Evolutionary conservation across 306 rosid species (phyloP).

Genomic region (Trichosanthes truncata): DNA sequence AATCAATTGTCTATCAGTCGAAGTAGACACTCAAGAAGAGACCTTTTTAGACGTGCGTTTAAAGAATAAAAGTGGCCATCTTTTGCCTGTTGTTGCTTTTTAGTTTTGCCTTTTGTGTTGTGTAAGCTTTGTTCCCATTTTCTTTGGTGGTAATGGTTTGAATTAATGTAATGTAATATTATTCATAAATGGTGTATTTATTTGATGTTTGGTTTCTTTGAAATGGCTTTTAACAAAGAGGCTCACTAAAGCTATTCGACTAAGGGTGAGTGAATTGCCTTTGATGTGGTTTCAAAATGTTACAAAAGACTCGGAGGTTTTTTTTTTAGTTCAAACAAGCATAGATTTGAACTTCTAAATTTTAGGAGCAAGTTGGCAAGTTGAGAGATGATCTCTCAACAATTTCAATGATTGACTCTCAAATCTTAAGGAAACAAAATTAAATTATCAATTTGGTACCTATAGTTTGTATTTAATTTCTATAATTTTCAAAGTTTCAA

Average conservation of each 20-base stretch:
- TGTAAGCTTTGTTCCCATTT: background rate
- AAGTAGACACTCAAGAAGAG: background rate
- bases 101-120: background rate
- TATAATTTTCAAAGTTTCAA: too few species aligned
- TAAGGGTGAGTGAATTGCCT: background rate
- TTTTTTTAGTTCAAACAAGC: too few species aligned
- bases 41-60: background rate
- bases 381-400: too few species aligned
- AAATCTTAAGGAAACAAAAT: too few species aligned
- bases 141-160: background rate
- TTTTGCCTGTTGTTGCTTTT: background rate
- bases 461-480: too few species aligned
- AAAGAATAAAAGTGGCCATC: background rate
- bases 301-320: too few species aligned
- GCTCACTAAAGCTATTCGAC: background rate
- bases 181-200: background rate
- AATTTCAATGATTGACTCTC: too few species aligned
- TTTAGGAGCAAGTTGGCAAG: too few species aligned
- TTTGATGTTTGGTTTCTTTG: background rate
- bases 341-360: too few species aligned
- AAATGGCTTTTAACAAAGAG: background rate
- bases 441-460: too few species aligned
- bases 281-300: background rate
- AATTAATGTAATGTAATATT: background rate
- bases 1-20: background rate